A percentile compares a stretch with the other conserved stretches of the same genome.
Conservation (phyloP, 805 yeast species). For the Cyberlindnera maclurae region DNA sequence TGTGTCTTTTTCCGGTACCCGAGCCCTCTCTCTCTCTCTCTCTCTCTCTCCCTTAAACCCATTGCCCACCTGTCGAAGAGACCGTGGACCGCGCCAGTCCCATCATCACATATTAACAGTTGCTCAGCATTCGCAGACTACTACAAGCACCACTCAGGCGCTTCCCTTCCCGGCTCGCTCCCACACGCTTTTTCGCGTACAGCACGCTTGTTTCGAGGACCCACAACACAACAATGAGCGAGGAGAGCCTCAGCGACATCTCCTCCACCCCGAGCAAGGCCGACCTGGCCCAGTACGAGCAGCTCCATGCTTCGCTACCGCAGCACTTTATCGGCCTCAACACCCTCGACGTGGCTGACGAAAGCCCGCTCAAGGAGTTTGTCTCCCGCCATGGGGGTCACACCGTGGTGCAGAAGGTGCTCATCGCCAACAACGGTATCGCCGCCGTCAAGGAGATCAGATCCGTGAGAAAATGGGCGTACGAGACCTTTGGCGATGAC, state of each 20-base stretch:
- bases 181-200: not conserved
- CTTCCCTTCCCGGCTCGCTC: not conserved
- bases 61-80: not conserved
- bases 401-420: slow-evolving; percentile 80
- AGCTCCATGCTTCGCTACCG: slow-evolving; percentile 42
- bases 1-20: too few species aligned
- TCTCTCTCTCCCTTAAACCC: not conserved
- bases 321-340: slow-evolving; percentile 77
- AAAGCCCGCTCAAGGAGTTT: slow-evolving; percentile 73
- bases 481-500: slow-evolving; percentile 97
- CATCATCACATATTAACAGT: slow-evolving; percentile 2
- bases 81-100: not conserved
- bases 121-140: slow-evolving; percentile 15
- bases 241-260: slow-evolving; percentile 33
- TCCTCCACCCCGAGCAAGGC: slow-evolving; percentile 22
- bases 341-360: slow-evolving; percentile 68
- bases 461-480: slow-evolving; percentile 97
- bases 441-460: slow-evolving; percentile 98
- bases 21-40: not conserved
- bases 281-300: slow-evolving; percentile 27
- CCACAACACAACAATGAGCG: slow-evolving; percentile 28
- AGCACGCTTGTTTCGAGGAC: not conserved
- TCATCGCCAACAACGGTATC: slow-evolving; percentile 98
- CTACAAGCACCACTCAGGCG: slow-evolving; percentile 8
- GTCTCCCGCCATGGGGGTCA: slow-evolving; percentile 87